Evolutionary conservation across 2,329 filamentous ascomycete genomes (phyloP), one percentile per base, ranked within the genome.

Genomic region (Blastomyces gilchristii): DNA sequence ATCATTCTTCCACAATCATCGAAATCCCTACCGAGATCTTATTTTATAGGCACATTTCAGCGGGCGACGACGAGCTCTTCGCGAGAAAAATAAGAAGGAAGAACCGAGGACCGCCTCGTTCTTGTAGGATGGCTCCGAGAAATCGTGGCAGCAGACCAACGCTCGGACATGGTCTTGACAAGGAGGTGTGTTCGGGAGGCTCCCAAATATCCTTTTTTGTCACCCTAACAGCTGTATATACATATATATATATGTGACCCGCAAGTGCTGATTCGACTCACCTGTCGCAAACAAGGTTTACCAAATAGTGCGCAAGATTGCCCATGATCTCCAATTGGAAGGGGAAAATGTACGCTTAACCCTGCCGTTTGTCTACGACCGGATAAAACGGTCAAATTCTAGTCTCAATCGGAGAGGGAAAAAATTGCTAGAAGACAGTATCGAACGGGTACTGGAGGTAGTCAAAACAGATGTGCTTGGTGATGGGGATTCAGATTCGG

Each of bases 321-420:
- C 90, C 62, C 87, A 90, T 64, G 84, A 87, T 60, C 77, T 81
- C 58, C 74, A 82, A 67, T 75, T 76, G n/a, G 81, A 81, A 58
- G 79, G 79, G 62, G 74, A 73, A 22, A 71, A 72, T 22, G 76
- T 80, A 8, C 80, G 78, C 61, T 77, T 89, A 7, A 86, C 84
- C 0, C 79, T 87, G 3, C 75, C 81, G 2, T 76, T 79, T 1
- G 83, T 95, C 0, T 96, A 94, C 72, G 87, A 91, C 49, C 85
- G 84, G 64, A 91, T 97, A 65, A 90, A 91, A 69, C 79, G 81
- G 60, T 96, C 91, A 16, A 97, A 97, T 73, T 96, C 91, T 0
- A 91, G 88, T 61, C 77, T 97, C 28, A 90, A 89, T 66, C 82
- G 94, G 28, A 86, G 89, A 68, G 91, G 90, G 49, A 96, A 94